phyloP scores from a whole-genome alignment of 192 early-diverging fungal species.

The Podila minutissima region DNA sequence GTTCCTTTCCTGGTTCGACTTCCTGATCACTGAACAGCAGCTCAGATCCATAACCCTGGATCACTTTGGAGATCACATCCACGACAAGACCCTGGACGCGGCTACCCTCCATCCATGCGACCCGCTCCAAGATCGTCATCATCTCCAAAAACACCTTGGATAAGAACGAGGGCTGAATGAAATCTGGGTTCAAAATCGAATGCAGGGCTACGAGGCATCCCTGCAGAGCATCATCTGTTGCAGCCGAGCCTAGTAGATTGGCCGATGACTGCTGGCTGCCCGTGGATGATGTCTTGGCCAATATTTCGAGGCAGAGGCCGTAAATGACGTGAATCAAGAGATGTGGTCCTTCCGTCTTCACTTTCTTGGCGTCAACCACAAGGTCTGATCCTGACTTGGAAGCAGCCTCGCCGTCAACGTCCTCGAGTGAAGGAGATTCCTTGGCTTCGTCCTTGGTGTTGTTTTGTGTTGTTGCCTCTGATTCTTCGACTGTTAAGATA shows the following conservation, averaged over 20 bases:
- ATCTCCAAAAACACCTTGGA: slow-evolving; percentile 73
- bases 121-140: slow-evolving; percentile 73
- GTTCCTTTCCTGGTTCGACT: neutral
- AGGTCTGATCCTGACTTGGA: neutral
- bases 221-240: slow-evolving; percentile 49
- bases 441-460: neutral
- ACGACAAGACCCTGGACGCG: slow-evolving; percentile 65
- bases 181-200: slow-evolving; percentile 61
- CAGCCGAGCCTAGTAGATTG: slow-evolving; percentile 31
- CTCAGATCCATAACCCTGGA: slow-evolving; percentile 33
- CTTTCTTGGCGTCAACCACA: too few relatives aligned
- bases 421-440: neutral
- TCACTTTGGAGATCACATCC: slow-evolving; percentile 34
- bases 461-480: neutral
- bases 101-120: slow-evolving; percentile 76
- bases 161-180: slow-evolving; percentile 51
- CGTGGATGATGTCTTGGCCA: slow-evolving; percentile 51
- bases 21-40: slow-evolving; percentile 21
- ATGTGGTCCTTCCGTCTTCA: slow-evolving; percentile 17
- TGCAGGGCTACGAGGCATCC: slow-evolving; percentile 64
- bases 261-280: slow-evolving; percentile 47
- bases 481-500: neutral
- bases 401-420: neutral
- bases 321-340: slow-evolving; percentile 72
- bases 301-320: slow-evolving; percentile 75